Evolutionary conservation across 2,329 filamentous ascomycete genomes (phyloP).

Genomic region (Talaromyces sp.): DNA sequence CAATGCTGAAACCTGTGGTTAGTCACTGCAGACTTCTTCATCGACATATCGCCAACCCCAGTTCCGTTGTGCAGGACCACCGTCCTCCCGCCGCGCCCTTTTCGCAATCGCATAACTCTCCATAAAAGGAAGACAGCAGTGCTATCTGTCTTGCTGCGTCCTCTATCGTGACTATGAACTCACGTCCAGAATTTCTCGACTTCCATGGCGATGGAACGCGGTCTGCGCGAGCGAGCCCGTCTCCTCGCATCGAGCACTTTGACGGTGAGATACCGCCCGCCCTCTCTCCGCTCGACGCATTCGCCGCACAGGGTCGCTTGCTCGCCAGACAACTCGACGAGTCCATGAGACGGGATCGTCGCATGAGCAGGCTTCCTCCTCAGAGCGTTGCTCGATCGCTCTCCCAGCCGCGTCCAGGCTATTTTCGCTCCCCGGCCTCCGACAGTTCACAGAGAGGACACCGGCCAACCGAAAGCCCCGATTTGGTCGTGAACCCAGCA

Average conservation of each 20-base stretch:
- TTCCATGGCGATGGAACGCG: neutral
- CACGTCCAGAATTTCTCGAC: constrained; percentile 7
- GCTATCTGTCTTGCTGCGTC: no score
- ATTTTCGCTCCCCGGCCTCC: constrained; percentile 66
- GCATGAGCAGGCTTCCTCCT: constrained; percentile 81
- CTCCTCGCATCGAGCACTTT: constrained; percentile 66
- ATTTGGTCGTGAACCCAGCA: constrained; percentile 30
- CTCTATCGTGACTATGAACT: constrained; percentile 1
- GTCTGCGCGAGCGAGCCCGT: constrained; percentile 28
- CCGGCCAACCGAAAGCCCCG: constrained; percentile 31
- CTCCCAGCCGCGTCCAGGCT: constrained; percentile 70
- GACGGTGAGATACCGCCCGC: constrained; percentile 77
- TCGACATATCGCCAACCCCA: neutral
- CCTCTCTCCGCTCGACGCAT: constrained; percentile 89
- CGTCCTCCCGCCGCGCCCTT: neutral
- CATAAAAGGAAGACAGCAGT: neutral
- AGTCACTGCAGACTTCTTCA: neutral
- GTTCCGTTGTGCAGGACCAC: neutral
- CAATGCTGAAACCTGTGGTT: neutral
- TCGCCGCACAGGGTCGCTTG: constrained; percentile 83
- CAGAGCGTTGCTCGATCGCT: constrained; percentile 78
- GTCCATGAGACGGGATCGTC: constrained; percentile 64
- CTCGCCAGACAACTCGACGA: constrained; percentile 84
- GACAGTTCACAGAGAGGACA: constrained; percentile 41
- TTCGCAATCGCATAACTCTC: neutral